phyloP scores from a whole-genome alignment of 345 rosid genomes.

The Bruguiera sexangula region DNA sequence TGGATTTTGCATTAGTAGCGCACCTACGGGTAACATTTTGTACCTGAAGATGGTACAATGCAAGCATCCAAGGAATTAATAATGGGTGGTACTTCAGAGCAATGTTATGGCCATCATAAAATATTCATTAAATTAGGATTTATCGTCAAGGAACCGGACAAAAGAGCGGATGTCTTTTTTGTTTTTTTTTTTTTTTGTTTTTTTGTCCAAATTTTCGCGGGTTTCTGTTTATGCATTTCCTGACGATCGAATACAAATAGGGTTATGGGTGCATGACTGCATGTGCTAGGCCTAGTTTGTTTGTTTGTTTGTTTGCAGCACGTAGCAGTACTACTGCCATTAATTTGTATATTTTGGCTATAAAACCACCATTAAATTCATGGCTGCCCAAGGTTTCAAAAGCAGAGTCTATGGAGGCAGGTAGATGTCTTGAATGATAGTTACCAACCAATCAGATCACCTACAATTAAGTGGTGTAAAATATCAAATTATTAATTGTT shows the following conservation, averaged over 20 bases:
- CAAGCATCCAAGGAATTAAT: too few relatives aligned
- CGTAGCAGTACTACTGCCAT: slow-evolving; percentile 1
- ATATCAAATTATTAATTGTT: too few relatives aligned
- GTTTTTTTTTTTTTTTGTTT: too few relatives aligned
- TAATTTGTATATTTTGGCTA: not conserved
- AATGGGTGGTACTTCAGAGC: too few relatives aligned
- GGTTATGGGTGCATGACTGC: not conserved
- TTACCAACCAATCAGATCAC: not conserved
- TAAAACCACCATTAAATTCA: not conserved
- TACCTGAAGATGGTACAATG: too few relatives aligned
- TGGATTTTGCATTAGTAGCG: slow-evolving; percentile 3
- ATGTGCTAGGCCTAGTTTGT: slow-evolving; percentile 2
- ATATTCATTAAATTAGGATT: too few relatives aligned
- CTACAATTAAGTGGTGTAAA: too few relatives aligned
- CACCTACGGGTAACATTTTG: not conserved
- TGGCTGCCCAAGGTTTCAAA: slow-evolving; percentile 3
- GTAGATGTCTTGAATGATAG: slow-evolving; percentile 7
- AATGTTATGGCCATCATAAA: too few relatives aligned
- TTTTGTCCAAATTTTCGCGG: not conserved
- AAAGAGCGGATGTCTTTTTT: too few relatives aligned
- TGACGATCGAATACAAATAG: not conserved
- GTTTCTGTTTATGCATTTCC: not conserved
- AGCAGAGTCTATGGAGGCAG: not conserved
- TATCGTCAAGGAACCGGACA: too few relatives aligned
- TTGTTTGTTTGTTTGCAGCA: slow-evolving; percentile 13